Evolutionary conservation across 2,329 filamentous ascomycete species (phyloP).

Genomic region (Aquanectria penicillioides): DNA sequence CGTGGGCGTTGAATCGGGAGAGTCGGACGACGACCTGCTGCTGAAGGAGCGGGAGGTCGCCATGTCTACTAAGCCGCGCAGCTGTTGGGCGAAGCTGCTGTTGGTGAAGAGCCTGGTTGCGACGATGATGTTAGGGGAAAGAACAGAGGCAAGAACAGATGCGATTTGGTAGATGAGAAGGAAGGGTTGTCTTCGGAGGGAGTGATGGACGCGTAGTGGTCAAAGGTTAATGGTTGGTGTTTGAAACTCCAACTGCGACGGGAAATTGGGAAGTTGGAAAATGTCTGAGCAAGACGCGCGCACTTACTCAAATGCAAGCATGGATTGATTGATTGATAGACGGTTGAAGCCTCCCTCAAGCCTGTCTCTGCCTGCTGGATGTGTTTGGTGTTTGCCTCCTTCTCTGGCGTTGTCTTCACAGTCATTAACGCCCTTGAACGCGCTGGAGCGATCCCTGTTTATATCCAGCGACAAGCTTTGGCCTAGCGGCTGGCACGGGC

Average conservation of each 20-base stretch:
- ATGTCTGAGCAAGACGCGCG: neutral
- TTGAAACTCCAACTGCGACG: no score
- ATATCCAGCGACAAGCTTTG: slow-evolving; percentile 37
- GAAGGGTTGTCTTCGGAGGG: slow-evolving; percentile 10
- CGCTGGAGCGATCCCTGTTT: slow-evolving; percentile 40
- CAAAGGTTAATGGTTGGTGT: neutral
- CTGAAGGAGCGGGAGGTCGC: slow-evolving; percentile 31
- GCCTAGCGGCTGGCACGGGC: slow-evolving; percentile 41
- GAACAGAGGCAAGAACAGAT: no score
- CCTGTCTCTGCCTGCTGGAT: slow-evolving; percentile 15
- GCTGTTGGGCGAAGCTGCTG: slow-evolving; percentile 42
- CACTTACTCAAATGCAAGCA: slow-evolving; percentile 45
- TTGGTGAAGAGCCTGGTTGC: slow-evolving; percentile 37
- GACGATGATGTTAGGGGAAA: slow-evolving; percentile 29
- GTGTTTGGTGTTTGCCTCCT: slow-evolving; percentile 27
- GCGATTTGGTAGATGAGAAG: no score
- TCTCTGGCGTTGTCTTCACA: slow-evolving; percentile 19
- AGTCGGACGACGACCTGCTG: slow-evolving; percentile 23
- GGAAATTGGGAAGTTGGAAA: slow-evolving; percentile 3
- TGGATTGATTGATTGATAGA: slow-evolving; percentile 25
- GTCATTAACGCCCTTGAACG: slow-evolving; percentile 33
- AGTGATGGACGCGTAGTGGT: slow-evolving; percentile 9
- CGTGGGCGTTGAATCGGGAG: slow-evolving; percentile 35
- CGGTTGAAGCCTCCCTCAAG: slow-evolving; percentile 15
- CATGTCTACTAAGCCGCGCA: slow-evolving; percentile 45